phyloP scores from a whole-genome alignment of 306 rosid species.

The Macrotyloma uniflorum region DNA sequence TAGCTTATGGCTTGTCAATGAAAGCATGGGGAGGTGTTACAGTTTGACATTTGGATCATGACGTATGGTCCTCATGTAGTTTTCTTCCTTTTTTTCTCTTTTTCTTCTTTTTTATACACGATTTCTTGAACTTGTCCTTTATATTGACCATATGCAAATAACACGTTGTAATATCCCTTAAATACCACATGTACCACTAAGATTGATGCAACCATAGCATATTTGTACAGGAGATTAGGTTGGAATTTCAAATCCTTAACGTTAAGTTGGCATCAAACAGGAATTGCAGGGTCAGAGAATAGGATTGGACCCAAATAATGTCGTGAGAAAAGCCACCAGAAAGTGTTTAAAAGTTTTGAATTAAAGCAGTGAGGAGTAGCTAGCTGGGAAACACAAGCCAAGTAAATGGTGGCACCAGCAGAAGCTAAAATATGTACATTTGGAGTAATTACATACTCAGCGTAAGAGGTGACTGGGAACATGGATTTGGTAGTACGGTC shows the following conservation, averaged over 20 bases:
- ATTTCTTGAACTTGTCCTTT: conserved; percentile 38
- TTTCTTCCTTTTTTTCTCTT: background rate
- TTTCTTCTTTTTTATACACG: background rate
- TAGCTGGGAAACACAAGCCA: background rate
- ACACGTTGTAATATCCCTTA: conserved; percentile 3
- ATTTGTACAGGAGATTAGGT: conserved; percentile 41
- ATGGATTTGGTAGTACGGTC: background rate
- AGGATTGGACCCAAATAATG: conserved; percentile 36
- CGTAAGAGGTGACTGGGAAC: background rate
- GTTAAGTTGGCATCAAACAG: conserved; percentile 33
- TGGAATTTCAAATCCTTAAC: conserved; percentile 38
- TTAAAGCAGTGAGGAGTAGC: background rate
- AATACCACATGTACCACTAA: conserved; percentile 10
- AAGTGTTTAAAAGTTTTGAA: conserved; percentile 32
- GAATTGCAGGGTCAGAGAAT: conserved; percentile 40
- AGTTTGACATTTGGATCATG: conserved; percentile 52
- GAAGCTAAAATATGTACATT: conserved; percentile 1
- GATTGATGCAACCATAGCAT: conserved; percentile 23
- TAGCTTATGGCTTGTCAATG: conserved; percentile 40
- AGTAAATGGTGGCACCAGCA: conserved; percentile 15
- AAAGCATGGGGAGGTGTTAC: conserved; percentile 12
- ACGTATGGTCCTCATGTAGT: conserved; percentile 35
- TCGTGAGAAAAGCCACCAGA: conserved; percentile 21
- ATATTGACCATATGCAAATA: conserved; percentile 31
- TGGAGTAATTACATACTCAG: background rate